Percentiles rank a stretch among this genome's conserved stretches.
Conservation (phyloP, 345 rosid species). For the Hibiscus tridactylites region DNA sequence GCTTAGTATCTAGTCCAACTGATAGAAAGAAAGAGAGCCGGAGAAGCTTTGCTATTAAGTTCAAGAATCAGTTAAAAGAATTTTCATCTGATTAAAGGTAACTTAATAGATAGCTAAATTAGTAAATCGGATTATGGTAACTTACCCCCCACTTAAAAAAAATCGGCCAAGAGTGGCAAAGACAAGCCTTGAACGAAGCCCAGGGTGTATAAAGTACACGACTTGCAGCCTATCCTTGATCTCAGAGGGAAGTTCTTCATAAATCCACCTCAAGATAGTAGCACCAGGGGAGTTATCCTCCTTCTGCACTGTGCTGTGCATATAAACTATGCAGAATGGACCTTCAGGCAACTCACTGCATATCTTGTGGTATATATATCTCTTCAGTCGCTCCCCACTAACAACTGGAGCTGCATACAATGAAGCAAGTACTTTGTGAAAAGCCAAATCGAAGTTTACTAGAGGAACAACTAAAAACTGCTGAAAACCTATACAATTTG, state of each 20-base stretch:
- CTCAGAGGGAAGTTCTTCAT: conserved; percentile 70
- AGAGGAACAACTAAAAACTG: not conserved
- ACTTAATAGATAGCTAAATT: conserved; percentile 7
- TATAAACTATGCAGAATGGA: conserved; percentile 70
- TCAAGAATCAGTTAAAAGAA: not conserved
- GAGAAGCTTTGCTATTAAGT: not conserved
- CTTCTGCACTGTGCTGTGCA: conserved; percentile 78
- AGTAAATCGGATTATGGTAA: not conserved
- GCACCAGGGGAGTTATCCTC: conserved; percentile 82
- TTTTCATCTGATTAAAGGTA: not conserved
- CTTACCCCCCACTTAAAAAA: conserved; percentile 85
- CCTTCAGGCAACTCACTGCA: conserved; percentile 68
- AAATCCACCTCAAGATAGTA: conserved; percentile 86
- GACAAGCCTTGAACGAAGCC: conserved; percentile 73
- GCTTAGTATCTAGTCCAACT: not conserved
- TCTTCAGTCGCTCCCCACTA: conserved; percentile 72
- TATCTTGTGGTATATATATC: conserved; percentile 67
- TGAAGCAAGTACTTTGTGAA: not conserved
- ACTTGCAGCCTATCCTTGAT: conserved; percentile 72
- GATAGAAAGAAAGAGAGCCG: too few relatives aligned
- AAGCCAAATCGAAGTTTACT: not conserved
- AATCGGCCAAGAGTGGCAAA: conserved; percentile 91
- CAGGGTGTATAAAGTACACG: conserved; percentile 81
- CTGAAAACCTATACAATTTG: not conserved
- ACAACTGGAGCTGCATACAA: conserved; percentile 67